Evolutionary conservation across 2,329 filamentous ascomycete species (phyloP).

Genomic region (Ophiostoma piceae): DNA sequence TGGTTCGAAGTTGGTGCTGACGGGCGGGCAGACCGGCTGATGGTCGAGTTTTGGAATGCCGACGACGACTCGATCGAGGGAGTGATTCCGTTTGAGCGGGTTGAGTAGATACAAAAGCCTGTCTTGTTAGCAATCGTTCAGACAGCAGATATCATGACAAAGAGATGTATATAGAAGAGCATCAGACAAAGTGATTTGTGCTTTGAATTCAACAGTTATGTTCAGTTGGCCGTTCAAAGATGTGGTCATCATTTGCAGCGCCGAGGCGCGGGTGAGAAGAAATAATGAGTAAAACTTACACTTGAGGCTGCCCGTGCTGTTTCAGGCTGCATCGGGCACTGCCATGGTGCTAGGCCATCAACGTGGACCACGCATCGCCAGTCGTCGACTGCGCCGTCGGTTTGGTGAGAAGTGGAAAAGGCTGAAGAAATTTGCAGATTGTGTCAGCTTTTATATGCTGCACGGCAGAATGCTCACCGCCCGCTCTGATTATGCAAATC

Average conservation of each 20-base stretch:
- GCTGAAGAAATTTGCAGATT: background rate
- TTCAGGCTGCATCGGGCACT: background rate
- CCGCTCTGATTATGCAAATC: background rate
- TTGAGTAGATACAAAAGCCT: background rate
- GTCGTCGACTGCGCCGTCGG: background rate
- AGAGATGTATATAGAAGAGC: constrained; percentile 15
- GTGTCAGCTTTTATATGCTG: background rate
- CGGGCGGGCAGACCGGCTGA: constrained; percentile 31
- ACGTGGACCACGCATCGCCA: background rate
- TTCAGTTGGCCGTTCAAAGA: constrained; percentile 63
- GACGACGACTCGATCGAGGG: constrained; percentile 31
- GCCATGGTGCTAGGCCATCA: background rate
- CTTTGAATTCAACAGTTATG: constrained; percentile 36
- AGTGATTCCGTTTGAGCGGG: constrained; percentile 32
- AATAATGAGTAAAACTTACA: constrained; percentile 22
- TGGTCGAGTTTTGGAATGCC: constrained; percentile 32
- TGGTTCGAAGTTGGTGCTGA: constrained; percentile 33
- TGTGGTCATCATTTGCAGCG: constrained; percentile 49
- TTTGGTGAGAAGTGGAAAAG: background rate
- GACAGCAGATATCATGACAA: background rate
- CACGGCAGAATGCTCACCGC: background rate
- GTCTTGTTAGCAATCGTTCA: constrained; percentile 8
- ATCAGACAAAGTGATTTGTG: constrained; percentile 40
- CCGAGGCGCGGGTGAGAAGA: constrained; percentile 19
- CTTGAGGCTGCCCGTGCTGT: constrained; percentile 1